A percentile compares a stretch with the other conserved stretches of the same genome.
These are phyloP conservation scores for Fusarium duplospermum DNA, from an alignment of 2,329 filamentous ascomycete species.

Conservation along the genomic window DNA sequence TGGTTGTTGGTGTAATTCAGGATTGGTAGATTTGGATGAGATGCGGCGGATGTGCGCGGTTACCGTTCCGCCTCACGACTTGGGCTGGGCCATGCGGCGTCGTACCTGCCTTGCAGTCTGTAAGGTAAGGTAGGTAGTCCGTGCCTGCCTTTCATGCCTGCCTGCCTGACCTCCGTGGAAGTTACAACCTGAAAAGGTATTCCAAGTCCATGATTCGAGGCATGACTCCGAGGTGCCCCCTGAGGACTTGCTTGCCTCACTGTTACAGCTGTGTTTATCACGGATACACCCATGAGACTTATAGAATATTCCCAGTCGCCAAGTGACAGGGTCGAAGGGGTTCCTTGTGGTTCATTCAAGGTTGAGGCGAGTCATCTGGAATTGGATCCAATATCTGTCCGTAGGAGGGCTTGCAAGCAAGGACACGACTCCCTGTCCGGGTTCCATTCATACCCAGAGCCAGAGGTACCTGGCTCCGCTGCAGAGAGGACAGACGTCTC, in stretches of 20 bases:
- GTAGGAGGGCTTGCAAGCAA: constrained; percentile 1
- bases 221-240: neutral
- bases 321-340: neutral
- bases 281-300: neutral
- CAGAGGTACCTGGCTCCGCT: constrained; percentile 11
- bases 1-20: constrained; percentile 2
- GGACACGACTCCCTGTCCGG: constrained; percentile 13
- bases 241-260: neutral
- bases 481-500: constrained; percentile 13
- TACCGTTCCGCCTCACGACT: neutral
- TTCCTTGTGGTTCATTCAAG: constrained; percentile 4
- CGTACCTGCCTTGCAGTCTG: constrained; percentile 5
- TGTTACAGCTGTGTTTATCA: neutral
- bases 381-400: neutral
- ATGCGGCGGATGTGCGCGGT: constrained; percentile 6
- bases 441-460: neutral
- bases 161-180: neutral
- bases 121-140: neutral
- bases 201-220: neutral
- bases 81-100: constrained; percentile 2
- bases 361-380: constrained; percentile 9
- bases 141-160: neutral
- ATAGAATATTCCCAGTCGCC: neutral
- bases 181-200: neutral
- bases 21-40: constrained; percentile 6